These are phyloP conservation scores for Jasminum sambac DNA, from an alignment of 257 asterid species.

Conservation along the genomic window DNA sequence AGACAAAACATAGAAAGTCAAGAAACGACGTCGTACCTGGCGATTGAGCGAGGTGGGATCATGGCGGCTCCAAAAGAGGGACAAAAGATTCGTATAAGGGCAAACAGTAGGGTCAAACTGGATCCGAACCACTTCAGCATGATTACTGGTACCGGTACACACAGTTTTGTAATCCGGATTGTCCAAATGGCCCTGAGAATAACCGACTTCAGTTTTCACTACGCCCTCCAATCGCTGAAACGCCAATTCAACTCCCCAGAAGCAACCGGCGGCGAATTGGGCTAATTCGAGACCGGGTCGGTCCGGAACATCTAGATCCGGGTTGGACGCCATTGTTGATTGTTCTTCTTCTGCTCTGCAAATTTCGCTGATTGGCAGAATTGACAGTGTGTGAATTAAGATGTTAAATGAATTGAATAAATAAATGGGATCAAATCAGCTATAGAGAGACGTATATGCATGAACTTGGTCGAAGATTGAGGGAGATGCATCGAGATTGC, in stretches of 20 bases:
- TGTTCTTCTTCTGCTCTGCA: background rate
- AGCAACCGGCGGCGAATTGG: constrained; percentile 86
- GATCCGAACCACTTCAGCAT: constrained; percentile 72
- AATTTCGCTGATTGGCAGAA: background rate
- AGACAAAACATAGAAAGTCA: background rate
- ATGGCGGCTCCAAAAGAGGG: constrained; percentile 74
- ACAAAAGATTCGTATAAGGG: constrained; percentile 54
- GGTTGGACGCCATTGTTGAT: constrained; percentile 60
- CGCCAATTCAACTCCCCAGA: constrained; percentile 79
- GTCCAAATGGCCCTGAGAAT: constrained; percentile 64
- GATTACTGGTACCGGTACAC: constrained; percentile 70
- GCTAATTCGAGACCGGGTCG: constrained; percentile 59
- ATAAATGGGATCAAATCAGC: background rate
- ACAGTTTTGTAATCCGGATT: constrained; percentile 63
- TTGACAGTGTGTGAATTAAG: background rate
- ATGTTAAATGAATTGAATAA: background rate
- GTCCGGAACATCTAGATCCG: constrained; percentile 49
- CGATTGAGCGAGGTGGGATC: constrained; percentile 81
- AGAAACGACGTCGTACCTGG: constrained; percentile 40
- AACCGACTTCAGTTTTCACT: constrained; percentile 82
- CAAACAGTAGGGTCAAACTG: constrained; percentile 68
- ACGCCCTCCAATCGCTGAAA: constrained; percentile 74
- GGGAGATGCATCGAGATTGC: background rate
- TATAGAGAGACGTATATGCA: background rate
- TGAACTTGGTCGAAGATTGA: background rate